Evolutionary conservation across 371 early-diverging fungal genomes (phyloP), one percentile per base, ranked within the genome.

Genomic region (Rhizopus arrhizus): DNA sequence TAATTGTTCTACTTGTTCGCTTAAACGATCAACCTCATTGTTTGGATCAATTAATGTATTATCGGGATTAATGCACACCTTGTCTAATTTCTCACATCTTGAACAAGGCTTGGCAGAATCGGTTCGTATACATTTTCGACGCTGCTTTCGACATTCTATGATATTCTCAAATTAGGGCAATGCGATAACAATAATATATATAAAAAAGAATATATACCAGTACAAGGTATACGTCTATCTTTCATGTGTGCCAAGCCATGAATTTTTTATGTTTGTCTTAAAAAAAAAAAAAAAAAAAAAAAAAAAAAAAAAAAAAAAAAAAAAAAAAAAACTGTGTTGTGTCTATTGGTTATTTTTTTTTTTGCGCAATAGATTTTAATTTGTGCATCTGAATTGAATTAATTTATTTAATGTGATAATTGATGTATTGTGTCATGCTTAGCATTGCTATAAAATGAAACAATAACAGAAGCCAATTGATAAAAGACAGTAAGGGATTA

Each of bases 121-220:
- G 28, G 28, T 45, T 22, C 51, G 60, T 13, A 59, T 52, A 12
- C 65, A 65, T 52, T 60, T 59, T 16, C 65, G 59, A 40, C 65
- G 65, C 9, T 59, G 43, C 16, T 40, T 38, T 46, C 65, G 60
- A 40, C 65, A 65, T 52, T 65, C 65, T 65, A 53, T 7, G 2
- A 31, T 3, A 13, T 42, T 3, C 2, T 9, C 22, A 22, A 22
- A 22, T 22, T 22, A 22, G 22, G 22, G 22, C 22, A 22, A 22
- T 22, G 22, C 22, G 15, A 32, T 32, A 5, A 7, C 0, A 22
- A 35, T 35, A 32, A 4, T 34, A 42, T n/a, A 34, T 2, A 32
- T 9, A 22, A 7, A 5, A 11, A 22, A 35, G 12, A 12, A 12
- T 52, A 2, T 31, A 22, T 61, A 61, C 61, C 61, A 22, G 54